Evolutionary conservation across 441 rosid genomes (phyloP).

Genomic region (Populus hybrid): DNA sequence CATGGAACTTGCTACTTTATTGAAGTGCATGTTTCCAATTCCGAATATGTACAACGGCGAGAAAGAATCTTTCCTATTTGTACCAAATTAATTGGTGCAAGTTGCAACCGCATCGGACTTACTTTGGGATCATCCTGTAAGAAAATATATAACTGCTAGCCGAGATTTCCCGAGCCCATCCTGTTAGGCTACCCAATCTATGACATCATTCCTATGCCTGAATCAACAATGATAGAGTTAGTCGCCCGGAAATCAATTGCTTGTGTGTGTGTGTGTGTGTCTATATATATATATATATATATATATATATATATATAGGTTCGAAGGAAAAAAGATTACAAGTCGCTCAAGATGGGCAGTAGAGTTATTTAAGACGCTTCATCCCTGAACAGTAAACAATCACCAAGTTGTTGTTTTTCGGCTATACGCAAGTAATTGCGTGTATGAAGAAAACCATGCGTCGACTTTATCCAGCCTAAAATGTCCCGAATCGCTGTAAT

Average conservation of each 20-base stretch:
- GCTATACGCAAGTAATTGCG: not conserved
- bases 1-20: no score
- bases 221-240: not conserved
- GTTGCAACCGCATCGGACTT: not conserved
- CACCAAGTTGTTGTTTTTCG: not conserved
- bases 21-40: no score
- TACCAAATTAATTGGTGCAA: not conserved
- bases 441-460: no score
- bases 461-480: not conserved
- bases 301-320: no score
- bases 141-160: not conserved
- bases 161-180: not conserved
- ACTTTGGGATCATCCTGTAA: not conserved
- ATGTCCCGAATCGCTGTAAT: not conserved
- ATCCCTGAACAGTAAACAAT: not conserved
- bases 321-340: not conserved
- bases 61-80: no score
- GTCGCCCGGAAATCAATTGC: not conserved
- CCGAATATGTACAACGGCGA: no score
- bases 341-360: not conserved
- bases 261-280: no score
- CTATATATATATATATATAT: no score
- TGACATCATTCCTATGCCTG: not conserved
- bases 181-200: not conserved
- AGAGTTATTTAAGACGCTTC: not conserved